Evolutionary conservation across 2,329 filamentous ascomycete genomes (phyloP).

Genomic region (Diaporthe nobilis): DNA sequence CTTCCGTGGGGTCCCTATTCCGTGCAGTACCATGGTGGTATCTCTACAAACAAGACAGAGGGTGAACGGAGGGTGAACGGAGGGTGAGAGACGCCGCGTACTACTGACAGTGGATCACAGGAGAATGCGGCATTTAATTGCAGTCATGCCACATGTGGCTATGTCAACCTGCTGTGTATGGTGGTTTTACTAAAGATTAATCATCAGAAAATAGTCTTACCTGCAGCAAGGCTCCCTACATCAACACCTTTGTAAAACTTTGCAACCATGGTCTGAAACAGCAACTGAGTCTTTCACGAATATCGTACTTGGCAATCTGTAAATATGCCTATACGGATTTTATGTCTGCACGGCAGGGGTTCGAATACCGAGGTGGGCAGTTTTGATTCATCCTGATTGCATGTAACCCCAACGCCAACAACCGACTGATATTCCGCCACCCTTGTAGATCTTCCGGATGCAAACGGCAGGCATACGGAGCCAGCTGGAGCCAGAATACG

Average conservation of each 20-base stretch:
- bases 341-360: conserved; percentile 37
- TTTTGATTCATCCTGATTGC: background rate
- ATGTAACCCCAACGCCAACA: background rate
- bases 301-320: conserved; percentile 1
- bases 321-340: conserved; percentile 36
- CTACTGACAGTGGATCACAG: background rate
- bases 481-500: conserved; percentile 37
- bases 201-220: background rate
- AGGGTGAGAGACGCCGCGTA: background rate
- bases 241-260: background rate
- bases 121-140: conserved; percentile 8
- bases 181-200: conserved; percentile 4
- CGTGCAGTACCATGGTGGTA: background rate
- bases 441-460: conserved; percentile 40
- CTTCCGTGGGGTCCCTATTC: background rate
- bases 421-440: conserved; percentile 7
- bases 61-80: background rate
- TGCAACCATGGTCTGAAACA: conserved; percentile 1
- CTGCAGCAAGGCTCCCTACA: background rate
- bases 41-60: conserved; percentile 15
- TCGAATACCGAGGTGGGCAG: conserved; percentile 36
- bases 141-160: background rate
- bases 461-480: conserved; percentile 40
- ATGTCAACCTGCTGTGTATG: background rate
- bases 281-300: conserved; percentile 23